phyloP scores from a whole-genome alignment of 2,329 filamentous ascomycete species.

The Aspergillus fischeri region DNA sequence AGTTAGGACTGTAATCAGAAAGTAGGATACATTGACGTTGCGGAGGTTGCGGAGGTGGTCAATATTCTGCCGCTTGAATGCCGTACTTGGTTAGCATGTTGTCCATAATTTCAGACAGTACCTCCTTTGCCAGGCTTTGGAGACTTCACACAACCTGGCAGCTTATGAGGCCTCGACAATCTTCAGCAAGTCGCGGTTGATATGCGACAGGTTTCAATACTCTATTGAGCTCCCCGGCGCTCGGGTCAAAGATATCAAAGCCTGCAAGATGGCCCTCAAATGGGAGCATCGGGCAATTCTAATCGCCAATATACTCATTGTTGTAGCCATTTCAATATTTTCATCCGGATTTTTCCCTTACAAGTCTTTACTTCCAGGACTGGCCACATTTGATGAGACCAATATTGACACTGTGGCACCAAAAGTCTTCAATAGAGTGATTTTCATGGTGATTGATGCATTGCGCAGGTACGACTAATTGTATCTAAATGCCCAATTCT shows the following conservation, averaged over 20 bases:
- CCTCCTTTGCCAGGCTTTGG: background rate
- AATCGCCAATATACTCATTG: conserved; percentile 72
- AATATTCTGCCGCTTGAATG: background rate
- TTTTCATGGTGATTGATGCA: conserved; percentile 98
- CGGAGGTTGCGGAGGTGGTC: too few species aligned
- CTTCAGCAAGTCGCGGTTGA: background rate
- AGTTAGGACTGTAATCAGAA: background rate
- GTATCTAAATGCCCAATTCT: background rate
- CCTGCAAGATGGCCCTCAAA: conserved; percentile 18
- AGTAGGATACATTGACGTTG: background rate
- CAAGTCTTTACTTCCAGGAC: conserved; percentile 84
- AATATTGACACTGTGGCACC: conserved; percentile 52
- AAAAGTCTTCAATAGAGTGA: conserved; percentile 77
- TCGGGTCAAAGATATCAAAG: background rate
- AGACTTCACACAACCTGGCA: background rate
- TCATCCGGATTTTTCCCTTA: conserved; percentile 95
- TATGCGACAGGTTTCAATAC: background rate
- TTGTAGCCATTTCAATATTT: conserved; percentile 70
- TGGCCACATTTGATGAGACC: conserved; percentile 62
- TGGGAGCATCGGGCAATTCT: conserved; percentile 45
- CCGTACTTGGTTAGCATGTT: background rate
- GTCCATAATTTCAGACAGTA: background rate
- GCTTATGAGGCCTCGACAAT: background rate
- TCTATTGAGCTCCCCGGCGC: background rate
- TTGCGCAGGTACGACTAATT: conserved; percentile 65